These are phyloP conservation scores for Cryomyces antarcticus DNA, from an alignment of 495 filamentous ascomycete genomes.

Conservation along the genomic window DNA sequence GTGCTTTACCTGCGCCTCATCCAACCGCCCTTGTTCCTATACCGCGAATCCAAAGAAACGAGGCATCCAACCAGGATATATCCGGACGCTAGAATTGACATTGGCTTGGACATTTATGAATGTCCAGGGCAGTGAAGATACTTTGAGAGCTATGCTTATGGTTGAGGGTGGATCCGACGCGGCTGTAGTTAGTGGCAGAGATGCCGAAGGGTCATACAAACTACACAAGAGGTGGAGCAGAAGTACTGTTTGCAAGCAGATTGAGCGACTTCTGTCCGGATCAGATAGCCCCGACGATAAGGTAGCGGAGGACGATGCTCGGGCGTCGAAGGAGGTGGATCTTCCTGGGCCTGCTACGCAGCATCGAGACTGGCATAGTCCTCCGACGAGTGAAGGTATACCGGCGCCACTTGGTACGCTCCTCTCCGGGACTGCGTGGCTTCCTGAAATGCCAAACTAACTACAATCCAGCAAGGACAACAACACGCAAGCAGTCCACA, in stretches of 20 bases:
- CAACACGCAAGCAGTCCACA: too few relatives aligned
- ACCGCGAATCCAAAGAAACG: slow-evolving; percentile 51
- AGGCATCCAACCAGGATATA: slow-evolving; percentile 44
- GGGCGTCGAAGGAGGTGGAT: too few relatives aligned
- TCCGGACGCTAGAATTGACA: slow-evolving; percentile 34
- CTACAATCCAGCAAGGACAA: too few relatives aligned
- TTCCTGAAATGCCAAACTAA: too few relatives aligned
- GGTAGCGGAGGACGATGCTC: too few relatives aligned
- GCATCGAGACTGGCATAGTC: too few relatives aligned
- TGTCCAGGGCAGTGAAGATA: slow-evolving; percentile 15
- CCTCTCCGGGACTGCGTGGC: too few relatives aligned
- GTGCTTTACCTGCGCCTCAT: slow-evolving; percentile 41
- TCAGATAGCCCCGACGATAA: neutral
- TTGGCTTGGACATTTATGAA: slow-evolving; percentile 22
- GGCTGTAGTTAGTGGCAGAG: slow-evolving; percentile 7
- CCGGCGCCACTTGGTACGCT: too few relatives aligned
- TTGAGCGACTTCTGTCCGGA: slow-evolving; percentile 14
- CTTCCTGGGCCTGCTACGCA: too few relatives aligned
- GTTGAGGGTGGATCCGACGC: slow-evolving; percentile 1
- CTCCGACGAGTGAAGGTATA: too few relatives aligned
- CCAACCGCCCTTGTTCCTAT: slow-evolving; percentile 43
- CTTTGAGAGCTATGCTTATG: slow-evolving; percentile 6
- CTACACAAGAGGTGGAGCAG: slow-evolving; percentile 16
- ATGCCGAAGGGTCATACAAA: slow-evolving; percentile 8
- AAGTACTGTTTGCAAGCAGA: slow-evolving; percentile 10